phyloP scores from a whole-genome alignment of 2,329 filamentous ascomycete genomes.

The Colletotrichum spaethianum region DNA sequence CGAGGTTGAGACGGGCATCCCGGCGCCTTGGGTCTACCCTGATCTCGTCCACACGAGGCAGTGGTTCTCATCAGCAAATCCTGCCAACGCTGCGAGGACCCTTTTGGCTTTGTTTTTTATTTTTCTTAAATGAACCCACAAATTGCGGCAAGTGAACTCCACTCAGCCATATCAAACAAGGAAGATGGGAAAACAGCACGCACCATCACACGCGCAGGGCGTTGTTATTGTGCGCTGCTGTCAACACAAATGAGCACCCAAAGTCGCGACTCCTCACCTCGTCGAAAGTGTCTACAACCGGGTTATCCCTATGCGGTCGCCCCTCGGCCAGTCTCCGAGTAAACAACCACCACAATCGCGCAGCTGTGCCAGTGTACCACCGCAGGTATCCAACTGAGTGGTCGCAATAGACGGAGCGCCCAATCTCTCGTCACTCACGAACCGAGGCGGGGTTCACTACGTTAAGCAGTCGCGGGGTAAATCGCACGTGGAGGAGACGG shows the following conservation, averaged over 20 bases:
- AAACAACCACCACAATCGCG: neutral
- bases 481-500: slow-evolving; percentile 3
- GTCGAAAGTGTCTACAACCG: neutral
- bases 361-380: neutral
- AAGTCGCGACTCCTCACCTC: neutral
- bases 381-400: neutral
- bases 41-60: slow-evolving; percentile 1
- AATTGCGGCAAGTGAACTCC: slow-evolving; percentile 4
- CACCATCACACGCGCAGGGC: neutral
- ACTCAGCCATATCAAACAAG: neutral
- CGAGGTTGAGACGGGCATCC: slow-evolving; percentile 9
- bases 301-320: neutral
- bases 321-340: slow-evolving; percentile 16
- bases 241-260: neutral
- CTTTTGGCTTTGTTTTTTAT: neutral
- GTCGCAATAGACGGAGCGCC: slow-evolving; percentile 28
- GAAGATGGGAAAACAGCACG: neutral
- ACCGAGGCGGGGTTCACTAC: neutral
- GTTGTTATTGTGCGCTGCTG: slow-evolving; percentile 14
- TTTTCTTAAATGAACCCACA: neutral
- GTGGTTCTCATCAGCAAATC: neutral
- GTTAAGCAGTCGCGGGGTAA: slow-evolving; percentile 29
- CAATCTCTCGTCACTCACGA: slow-evolving; percentile 9
- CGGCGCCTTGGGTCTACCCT: slow-evolving; percentile 26
- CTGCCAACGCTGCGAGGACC: neutral